These are phyloP conservation scores for Pterocarpus macrocarpus DNA, from an alignment of 306 rosid genomes.

Conservation along the genomic window DNA sequence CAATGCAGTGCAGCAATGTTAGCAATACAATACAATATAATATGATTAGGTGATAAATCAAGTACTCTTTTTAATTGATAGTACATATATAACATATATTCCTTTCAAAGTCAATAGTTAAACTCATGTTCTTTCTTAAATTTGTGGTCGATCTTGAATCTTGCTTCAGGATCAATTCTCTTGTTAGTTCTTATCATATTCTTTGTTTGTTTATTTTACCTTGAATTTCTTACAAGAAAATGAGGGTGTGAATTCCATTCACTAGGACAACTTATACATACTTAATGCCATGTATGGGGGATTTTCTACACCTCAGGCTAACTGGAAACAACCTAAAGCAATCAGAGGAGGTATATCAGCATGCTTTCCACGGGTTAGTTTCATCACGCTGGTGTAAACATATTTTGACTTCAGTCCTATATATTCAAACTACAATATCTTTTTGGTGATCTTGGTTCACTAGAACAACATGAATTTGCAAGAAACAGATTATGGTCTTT, in stretches of 20 bases:
- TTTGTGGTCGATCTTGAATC: not conserved
- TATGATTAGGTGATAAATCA: constrained; percentile 14
- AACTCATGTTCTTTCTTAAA: not conserved
- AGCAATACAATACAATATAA: not conserved
- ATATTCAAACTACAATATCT: constrained; percentile 50
- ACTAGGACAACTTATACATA: constrained; percentile 19
- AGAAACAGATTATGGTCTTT: constrained; percentile 76
- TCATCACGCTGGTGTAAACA: not conserved
- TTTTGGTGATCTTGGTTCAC: constrained; percentile 72
- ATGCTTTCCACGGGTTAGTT: constrained; percentile 72
- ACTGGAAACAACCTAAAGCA: constrained; percentile 69
- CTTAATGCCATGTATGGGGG: constrained; percentile 5
- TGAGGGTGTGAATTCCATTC: not conserved
- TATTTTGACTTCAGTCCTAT: constrained; percentile 29
- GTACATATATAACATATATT: not conserved
- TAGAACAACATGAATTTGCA: constrained; percentile 69
- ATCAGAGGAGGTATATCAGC: constrained; percentile 83
- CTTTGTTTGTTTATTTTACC: too few species aligned
- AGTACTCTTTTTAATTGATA: not conserved
- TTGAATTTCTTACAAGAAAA: too few species aligned
- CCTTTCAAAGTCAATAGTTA: not conserved
- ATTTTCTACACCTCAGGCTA: constrained; percentile 53
- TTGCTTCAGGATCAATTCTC: not conserved
- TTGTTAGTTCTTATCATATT: not conserved
- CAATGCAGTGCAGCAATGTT: constrained; percentile 4